Evolutionary conservation across 768 basidiomycete species (phyloP).

Genomic region (Termitomyces sp.): DNA sequence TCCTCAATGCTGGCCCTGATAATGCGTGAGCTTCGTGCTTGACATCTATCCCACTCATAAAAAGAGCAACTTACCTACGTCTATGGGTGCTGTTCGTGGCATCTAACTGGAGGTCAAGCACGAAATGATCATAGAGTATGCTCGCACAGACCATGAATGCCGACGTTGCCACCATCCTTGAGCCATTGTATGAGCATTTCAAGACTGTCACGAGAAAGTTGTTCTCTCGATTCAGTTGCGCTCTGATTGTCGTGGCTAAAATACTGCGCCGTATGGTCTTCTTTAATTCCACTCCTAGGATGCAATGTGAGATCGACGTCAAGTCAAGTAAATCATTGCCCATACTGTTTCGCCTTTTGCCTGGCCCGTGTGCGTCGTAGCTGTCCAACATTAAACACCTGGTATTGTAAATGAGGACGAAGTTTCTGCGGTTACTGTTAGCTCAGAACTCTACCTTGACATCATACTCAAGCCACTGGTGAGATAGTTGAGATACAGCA

Average conservation of each 20-base stretch:
- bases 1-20: conserved; percentile 75
- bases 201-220: conserved; percentile 84
- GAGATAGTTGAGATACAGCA: too few species aligned
- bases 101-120: conserved; percentile 41
- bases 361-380: conserved; percentile 81
- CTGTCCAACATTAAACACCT: conserved; percentile 99
- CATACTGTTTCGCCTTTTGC: conserved; percentile 71
- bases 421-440: neutral
- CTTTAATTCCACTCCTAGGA: conserved; percentile 71
- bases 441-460: conserved; percentile 61
- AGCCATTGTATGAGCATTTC: conserved; percentile 96
- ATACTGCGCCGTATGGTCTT: conserved; percentile 87
- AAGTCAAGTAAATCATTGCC: neutral
- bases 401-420: neutral
- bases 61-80: conserved; percentile 49
- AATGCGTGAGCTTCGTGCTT: neutral
- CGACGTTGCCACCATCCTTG: conserved; percentile 93
- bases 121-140: neutral
- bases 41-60: neutral
- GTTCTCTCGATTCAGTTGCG: conserved; percentile 72
- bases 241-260: conserved; percentile 84
- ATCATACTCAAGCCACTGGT: conserved; percentile 95
- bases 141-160: conserved; percentile 75
- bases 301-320: neutral
- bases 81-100: conserved; percentile 88